Evolutionary conservation across 768 basidiomycete genomes (phyloP), one percentile per base, ranked within the genome.

Genomic region (Mycena kentingensis): DNA sequence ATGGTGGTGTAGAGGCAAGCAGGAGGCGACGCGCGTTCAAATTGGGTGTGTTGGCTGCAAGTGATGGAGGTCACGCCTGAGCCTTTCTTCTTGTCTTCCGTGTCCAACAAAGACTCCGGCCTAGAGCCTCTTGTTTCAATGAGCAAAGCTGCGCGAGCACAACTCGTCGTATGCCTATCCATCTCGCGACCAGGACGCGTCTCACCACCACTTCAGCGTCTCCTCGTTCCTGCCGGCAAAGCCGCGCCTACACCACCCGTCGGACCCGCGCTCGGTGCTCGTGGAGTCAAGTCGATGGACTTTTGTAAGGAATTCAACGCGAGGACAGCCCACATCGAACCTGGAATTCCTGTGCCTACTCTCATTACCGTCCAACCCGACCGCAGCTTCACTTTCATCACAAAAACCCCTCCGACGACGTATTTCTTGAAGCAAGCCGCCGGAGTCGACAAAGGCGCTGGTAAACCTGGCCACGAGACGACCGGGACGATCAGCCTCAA

Each of bases 231-330:
- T 45, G 96, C 96, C 37, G 94, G 93, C 37, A 98, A 98, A 67
- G 96, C 96, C 29, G 88, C 95, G 24, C 95, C 96, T 16, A 90
- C 92, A 32, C 96, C 96, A 51, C 96, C 96, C 8, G 89, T 99
- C 46, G 96, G 96, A 65, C 96, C 96, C 49, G 96, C 95, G 27
- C 83, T 99, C 47, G 97, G 97, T 75, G 96, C 97, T 58, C 85
- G 93, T 65, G 97, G 97, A 63, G 95, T 99, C 61, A 98, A 97
- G 73, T 93, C 94, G 24, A 98, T 98, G 90, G 97, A 99, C 74
- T 99, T 99, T 67, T 97, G 94, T 79, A 99, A 98, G 70, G 94
- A 98, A 69, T 99, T 98, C 76, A 99, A 99, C 67, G 95, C 96
- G n/a, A 86, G 87, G 58, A 98, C 96, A 18, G 87, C 91, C 27